A percentile compares a stretch with the other conserved stretches of the same genome.
Evolutionary conservation across 805 yeast genomes (phyloP).

Genomic region (Diddensiella santjacobensis): DNA sequence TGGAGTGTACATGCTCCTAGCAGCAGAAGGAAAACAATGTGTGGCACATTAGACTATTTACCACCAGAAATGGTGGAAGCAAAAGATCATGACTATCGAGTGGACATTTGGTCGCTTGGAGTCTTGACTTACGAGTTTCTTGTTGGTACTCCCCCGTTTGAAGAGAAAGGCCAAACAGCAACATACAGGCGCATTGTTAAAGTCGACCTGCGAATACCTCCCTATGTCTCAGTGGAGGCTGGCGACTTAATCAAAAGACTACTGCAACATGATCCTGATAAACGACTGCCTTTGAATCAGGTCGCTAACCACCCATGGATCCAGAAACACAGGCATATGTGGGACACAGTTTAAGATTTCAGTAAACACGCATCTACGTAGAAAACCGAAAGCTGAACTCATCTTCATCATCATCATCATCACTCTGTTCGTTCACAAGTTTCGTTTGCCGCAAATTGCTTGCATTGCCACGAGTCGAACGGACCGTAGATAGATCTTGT

Average conservation of each 20-base stretch:
- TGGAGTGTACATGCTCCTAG: conserved; percentile 80
- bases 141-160: conserved; percentile 90
- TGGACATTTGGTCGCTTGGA: conserved; percentile 93
- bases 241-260: conserved; percentile 63
- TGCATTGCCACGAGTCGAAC: too few relatives aligned
- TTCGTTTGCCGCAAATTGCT: neutral
- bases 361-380: conserved; percentile 5
- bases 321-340: conserved; percentile 52
- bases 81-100: conserved; percentile 68
- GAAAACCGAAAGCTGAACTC: conserved; percentile 26
- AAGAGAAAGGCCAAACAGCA: conserved; percentile 65
- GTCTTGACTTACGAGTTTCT: conserved; percentile 79
- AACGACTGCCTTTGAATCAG: conserved; percentile 57
- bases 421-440: neutral
- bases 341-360: conserved; percentile 46
- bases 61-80: conserved; percentile 95
- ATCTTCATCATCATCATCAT: conserved; percentile 22
- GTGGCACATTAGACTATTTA: conserved; percentile 91
- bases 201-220: conserved; percentile 73
- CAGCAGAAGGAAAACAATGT: conserved; percentile 68
- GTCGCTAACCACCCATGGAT: conserved; percentile 86
- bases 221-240: conserved; percentile 67
- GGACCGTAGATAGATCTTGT: too few relatives aligned
- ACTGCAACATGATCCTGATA: conserved; percentile 63
- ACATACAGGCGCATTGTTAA: conserved; percentile 78